Evolutionary conservation across 805 yeast species (phyloP).

Genomic region (Candida insectorum): DNA sequence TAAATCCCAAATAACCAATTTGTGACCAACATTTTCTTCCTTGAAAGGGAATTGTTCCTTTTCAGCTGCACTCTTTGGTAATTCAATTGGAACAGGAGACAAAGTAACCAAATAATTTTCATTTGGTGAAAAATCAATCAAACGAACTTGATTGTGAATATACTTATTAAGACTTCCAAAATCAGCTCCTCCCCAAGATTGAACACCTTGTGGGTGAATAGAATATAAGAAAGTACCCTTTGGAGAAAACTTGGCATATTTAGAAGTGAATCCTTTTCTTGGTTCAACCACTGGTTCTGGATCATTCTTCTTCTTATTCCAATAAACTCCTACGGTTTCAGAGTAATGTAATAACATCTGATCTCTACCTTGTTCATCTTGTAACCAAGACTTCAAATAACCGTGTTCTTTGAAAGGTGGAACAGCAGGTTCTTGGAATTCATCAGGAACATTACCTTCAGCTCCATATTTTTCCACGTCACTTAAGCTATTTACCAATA

Average conservation of each 20-base stretch:
- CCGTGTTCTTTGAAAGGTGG: constrained; percentile 75
- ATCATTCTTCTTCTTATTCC: constrained; percentile 72
- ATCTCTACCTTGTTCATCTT: constrained; percentile 85
- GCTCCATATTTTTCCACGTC: constrained; percentile 80
- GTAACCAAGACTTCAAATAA: constrained; percentile 86
- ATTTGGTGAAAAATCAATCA: constrained; percentile 87
- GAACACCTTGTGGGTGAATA: constrained; percentile 90
- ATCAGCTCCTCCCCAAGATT: constrained; percentile 90
- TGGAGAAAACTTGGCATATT: constrained; percentile 88
- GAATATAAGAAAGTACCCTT: constrained; percentile 86
- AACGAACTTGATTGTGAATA: constrained; percentile 83
- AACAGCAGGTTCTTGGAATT: constrained; percentile 67
- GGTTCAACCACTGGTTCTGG: constrained; percentile 79
- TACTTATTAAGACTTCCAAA: constrained; percentile 74
- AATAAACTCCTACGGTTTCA: constrained; percentile 78
- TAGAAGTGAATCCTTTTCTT: constrained; percentile 81
- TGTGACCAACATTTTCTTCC: constrained; percentile 86
- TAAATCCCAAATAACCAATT: constrained; percentile 90
- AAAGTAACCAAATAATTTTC: constrained; percentile 88
- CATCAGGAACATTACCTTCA: constrained; percentile 57
- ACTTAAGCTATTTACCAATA: constrained; percentile 74
- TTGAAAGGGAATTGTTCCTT: constrained; percentile 76
- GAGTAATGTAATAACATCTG: constrained; percentile 79
- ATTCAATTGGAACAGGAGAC: constrained; percentile 76
- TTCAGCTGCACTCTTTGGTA: constrained; percentile 61